phyloP scores from a whole-genome alignment of 805 yeast genomes.

The Phaffomyces opuntiae region DNA sequence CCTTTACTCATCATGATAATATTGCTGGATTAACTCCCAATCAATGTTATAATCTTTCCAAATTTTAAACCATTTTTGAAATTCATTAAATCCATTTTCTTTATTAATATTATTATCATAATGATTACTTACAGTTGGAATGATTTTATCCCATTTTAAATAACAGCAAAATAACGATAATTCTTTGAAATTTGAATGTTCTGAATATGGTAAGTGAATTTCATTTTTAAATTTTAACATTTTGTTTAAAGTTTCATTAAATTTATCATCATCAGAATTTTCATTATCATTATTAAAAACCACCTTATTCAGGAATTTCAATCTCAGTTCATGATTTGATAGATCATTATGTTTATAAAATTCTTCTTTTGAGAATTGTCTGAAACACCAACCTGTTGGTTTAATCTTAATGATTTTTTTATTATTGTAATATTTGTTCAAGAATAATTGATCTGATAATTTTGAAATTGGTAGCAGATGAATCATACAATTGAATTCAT shows the following conservation, averaged over 20 bases:
- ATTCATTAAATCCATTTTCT: constrained; percentile 1
- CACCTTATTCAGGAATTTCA: not conserved
- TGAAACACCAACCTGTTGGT: constrained; percentile 91
- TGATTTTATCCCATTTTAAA: constrained; percentile 43
- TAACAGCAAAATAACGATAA: constrained; percentile 55
- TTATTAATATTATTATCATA: constrained; percentile 16
- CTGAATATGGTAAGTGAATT: constrained; percentile 71
- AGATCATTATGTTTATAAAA: not conserved
- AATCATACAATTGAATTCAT: constrained; percentile 31
- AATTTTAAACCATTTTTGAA: constrained; percentile 14
- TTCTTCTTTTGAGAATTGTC: constrained; percentile 14
- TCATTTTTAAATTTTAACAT: constrained; percentile 27
- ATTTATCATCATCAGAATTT: not conserved
- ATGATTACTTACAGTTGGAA: constrained; percentile 70
- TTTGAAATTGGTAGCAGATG: constrained; percentile 71
- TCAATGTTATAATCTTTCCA: constrained; percentile 11
- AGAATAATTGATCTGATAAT: constrained; percentile 29
- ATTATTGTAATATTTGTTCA: constrained; percentile 19
- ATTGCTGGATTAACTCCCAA: constrained; percentile 5
- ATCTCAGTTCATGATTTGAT: not conserved
- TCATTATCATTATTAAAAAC: not conserved
- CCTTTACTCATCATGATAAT: constrained; percentile 5
- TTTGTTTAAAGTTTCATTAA: not conserved
- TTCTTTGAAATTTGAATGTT: constrained; percentile 87
- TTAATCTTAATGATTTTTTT: constrained; percentile 53